These are phyloP conservation scores for Colletotrichum theobromicola DNA, from an alignment of 2,329 filamentous ascomycete species.

Conservation along the genomic window DNA sequence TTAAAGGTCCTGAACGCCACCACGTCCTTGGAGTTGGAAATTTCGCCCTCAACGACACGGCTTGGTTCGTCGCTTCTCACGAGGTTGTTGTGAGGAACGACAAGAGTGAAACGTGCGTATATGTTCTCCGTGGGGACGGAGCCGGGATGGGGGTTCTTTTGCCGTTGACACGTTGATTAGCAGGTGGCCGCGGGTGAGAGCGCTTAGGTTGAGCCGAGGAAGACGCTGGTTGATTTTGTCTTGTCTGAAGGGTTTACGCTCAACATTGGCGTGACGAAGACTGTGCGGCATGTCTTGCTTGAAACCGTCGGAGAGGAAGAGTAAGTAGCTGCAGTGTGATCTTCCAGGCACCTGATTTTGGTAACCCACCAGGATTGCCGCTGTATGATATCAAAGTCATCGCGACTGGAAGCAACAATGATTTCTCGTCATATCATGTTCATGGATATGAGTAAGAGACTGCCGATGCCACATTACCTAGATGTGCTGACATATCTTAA, in stretches of 20 bases:
- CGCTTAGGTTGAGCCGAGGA: constrained; percentile 25
- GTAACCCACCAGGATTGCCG: constrained; percentile 32
- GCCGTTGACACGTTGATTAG: background rate
- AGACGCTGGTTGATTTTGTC: constrained; percentile 19
- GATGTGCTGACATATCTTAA: background rate
- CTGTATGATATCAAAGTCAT: constrained; percentile 38
- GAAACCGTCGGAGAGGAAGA: background rate
- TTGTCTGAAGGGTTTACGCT: constrained; percentile 28
- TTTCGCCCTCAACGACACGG: constrained; percentile 49
- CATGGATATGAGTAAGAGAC: constrained; percentile 29
- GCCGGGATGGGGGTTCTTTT: constrained; percentile 40
- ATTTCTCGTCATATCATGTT: constrained; percentile 37
- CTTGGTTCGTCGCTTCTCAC: constrained; percentile 34
- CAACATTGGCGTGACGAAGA: constrained; percentile 28
- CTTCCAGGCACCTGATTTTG: constrained; percentile 32
- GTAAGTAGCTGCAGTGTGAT: constrained; percentile 21
- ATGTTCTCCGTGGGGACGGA: constrained; percentile 28
- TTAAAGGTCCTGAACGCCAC: constrained; percentile 43
- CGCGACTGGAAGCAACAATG: constrained; percentile 32
- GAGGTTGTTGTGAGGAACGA: constrained; percentile 39
- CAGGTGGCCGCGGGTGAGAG: constrained; percentile 22
- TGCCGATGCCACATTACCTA: fast-evolving
- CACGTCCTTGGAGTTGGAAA: constrained; percentile 40
- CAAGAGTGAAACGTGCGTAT: constrained; percentile 36
- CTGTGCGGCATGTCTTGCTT: constrained; percentile 20